Evolutionary conservation across 202 grass and related monocot genomes (phyloP), one percentile per base, ranked within the genome.

Genomic region (Saccharum hybrid): DNA sequence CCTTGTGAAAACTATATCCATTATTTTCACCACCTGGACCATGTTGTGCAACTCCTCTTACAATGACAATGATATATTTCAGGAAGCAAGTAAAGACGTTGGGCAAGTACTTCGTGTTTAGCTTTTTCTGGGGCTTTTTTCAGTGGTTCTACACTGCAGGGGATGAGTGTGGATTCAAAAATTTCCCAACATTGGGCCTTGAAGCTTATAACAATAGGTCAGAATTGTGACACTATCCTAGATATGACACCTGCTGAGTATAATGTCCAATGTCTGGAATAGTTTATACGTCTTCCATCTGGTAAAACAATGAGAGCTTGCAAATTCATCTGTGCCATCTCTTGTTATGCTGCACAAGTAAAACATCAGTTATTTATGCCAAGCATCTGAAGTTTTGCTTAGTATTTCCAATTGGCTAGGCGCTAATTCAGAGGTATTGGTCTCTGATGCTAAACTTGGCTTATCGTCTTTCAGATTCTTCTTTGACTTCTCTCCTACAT

Each of bases 1-100:
- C 46, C 64, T 69, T 80, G 13, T 0, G 21, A 68, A 56, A 78
- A 41, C 12, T 40, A 7, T 56, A 75, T 51, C 34, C 4, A 18
- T 19, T 41, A 15, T 41, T 56, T 56, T 18, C 48, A 71, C 21
- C 9, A 33, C 6, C 26, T 31, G 14, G 18, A 60, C 78, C 54
- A 68, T 75, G 11, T 33, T 19, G 38, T 80, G 42, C 28, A 76
- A 60, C 46, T 71, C 45, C 37, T 64, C 1, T 90, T 39, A 74
- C 66, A 43, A 68, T 19, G 34, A n/a, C 71, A 40, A 57, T 79
- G 7, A 26, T 85, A 73, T 82, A 65, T 88, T 91, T 87, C 76
- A 98, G 95, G 92, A 98, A 93, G 73, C 95, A 98, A 88, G 92
- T 98, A 59, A 91, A 84, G 65, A 94, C 77, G 46, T 71, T 98